Conservation (phyloP, 2,329 filamentous ascomycete species). For the Rhynchosporium secalis region DNA sequence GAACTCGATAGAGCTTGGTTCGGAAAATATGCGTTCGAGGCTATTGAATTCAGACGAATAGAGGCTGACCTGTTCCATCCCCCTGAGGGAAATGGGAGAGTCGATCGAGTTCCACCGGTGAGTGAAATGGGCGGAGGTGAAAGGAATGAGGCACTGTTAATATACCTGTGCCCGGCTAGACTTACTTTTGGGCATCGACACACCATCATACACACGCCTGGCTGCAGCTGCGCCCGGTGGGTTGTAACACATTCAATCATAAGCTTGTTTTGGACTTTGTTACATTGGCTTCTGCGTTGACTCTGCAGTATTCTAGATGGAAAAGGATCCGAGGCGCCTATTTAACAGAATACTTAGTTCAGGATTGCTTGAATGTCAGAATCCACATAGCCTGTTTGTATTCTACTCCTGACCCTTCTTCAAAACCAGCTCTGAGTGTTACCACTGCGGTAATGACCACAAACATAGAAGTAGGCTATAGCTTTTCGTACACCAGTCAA, state of each 20-base stretch:
- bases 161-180: not conserved
- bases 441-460: too few species aligned
- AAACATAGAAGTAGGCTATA: too few species aligned
- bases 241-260: not conserved
- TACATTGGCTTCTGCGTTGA: not conserved
- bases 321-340: not conserved
- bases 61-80: slow-evolving; percentile 3
- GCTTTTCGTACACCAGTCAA: too few species aligned
- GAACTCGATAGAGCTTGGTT: not conserved
- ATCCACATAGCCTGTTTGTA: not conserved
- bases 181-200: not conserved
- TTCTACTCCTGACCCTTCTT: too few species aligned
- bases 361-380: not conserved
- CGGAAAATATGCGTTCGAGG: not conserved
- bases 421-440: too few species aligned
- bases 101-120: not conserved
- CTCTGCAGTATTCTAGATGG: not conserved
- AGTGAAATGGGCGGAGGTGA: not conserved
- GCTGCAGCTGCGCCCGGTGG: not conserved
- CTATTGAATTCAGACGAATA: not conserved
- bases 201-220: slow-evolving; percentile 1
- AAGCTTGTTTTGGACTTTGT: too few species aligned
- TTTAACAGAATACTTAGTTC: not conserved
- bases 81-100: not conserved
- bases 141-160: not conserved